These are phyloP conservation scores for Atkinsonella hypoxylon DNA, from an alignment of 2,329 filamentous ascomycete species.

Conservation along the genomic window DNA sequence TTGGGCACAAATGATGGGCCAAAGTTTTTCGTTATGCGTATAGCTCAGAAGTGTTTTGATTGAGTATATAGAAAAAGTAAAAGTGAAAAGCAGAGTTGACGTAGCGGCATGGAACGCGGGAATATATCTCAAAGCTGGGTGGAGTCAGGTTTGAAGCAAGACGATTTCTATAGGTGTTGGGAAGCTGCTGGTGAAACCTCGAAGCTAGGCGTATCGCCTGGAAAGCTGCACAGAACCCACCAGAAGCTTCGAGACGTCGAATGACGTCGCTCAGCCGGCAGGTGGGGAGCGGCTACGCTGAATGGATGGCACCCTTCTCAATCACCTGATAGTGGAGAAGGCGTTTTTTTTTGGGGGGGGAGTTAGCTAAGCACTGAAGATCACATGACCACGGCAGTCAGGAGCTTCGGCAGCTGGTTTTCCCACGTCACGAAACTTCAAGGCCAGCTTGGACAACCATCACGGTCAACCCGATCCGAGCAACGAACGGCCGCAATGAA, in stretches of 20 bases:
- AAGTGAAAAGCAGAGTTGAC: not conserved
- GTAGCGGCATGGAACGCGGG: not conserved
- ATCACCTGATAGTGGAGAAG: constrained; percentile 13
- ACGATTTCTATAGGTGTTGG: not conserved
- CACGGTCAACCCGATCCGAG: not conserved
- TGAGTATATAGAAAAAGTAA: not conserved
- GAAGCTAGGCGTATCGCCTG: constrained; percentile 11
- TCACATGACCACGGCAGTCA: constrained; percentile 15
- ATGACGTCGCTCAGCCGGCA: constrained; percentile 21
- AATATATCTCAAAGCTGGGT: constrained; percentile 1
- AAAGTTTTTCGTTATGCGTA: not conserved
- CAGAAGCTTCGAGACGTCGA: constrained; percentile 19
- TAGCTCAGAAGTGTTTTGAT: too few relatives aligned
- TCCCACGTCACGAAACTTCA: not conserved
- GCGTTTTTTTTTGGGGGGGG: too few relatives aligned
- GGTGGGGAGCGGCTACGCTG: constrained; percentile 13
- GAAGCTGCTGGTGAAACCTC: constrained; percentile 7
- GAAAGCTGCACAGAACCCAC: constrained; percentile 20
- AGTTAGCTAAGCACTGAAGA: not conserved
- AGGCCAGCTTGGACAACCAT: not conserved
- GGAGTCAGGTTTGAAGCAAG: not conserved
- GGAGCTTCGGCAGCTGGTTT: constrained; percentile 8
- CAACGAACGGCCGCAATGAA: constrained; percentile 24
- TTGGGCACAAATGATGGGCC: constrained; percentile 3
- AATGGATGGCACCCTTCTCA: constrained; percentile 15